Conservation (phyloP, 2,329 filamentous ascomycete species). For the Fusarium goolgardi region DNA sequence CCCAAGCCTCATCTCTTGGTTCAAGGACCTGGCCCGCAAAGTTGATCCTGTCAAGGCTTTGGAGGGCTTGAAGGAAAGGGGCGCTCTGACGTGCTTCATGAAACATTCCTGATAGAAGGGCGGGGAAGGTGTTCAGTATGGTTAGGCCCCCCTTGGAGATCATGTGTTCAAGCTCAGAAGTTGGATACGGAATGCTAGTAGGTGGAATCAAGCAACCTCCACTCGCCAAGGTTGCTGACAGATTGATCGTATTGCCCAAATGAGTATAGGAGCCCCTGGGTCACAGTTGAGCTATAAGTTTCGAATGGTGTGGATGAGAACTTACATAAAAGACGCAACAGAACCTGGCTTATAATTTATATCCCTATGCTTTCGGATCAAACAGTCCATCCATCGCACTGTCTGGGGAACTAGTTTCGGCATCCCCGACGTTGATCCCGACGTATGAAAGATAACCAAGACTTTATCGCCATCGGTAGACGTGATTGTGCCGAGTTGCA, state of each 20-base stretch:
- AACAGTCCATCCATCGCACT: slow-evolving; percentile 14
- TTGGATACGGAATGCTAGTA: not conserved
- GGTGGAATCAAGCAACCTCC: slow-evolving; percentile 3
- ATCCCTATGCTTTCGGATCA: slow-evolving; percentile 7
- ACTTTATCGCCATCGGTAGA: not conserved
- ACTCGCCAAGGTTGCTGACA: not conserved
- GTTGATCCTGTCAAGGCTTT: not conserved
- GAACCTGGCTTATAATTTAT: not conserved
- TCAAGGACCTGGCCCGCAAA: slow-evolving; percentile 14
- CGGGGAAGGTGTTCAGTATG: not conserved
- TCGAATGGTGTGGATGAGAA: fast-evolving
- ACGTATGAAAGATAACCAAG: slow-evolving; percentile 6
- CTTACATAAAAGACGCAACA: not conserved
- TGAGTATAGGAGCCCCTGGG: slow-evolving; percentile 14
- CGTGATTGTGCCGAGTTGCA: not conserved
- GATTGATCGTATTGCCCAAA: slow-evolving; percentile 13
- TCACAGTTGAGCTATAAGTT: not conserved
- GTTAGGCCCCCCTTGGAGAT: slow-evolving; percentile 11
- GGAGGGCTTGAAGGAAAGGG: not conserved
- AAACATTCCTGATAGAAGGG: not conserved
- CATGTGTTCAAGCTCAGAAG: slow-evolving; percentile 8
- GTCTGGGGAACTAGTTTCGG: slow-evolving; percentile 10
- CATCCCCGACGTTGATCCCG: slow-evolving; percentile 13
- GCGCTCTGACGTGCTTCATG: not conserved
- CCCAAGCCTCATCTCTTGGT: not conserved